Evolutionary conservation across 179 eudicot genomes (phyloP).

Genomic region (Beta corolliflora): DNA sequence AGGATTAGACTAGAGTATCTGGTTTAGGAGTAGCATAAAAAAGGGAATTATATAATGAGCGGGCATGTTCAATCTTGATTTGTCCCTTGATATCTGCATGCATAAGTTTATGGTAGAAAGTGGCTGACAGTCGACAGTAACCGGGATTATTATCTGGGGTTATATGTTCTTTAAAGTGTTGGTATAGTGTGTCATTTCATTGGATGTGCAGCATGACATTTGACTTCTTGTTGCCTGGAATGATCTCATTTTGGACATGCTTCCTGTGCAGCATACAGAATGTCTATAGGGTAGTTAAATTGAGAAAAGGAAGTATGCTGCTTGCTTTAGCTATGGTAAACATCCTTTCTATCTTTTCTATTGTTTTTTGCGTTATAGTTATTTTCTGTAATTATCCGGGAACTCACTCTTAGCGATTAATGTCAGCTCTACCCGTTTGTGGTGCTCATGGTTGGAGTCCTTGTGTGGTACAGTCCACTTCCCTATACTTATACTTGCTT

Average conservation of each 20-base stretch:
- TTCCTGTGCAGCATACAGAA: slow-evolving; percentile 64
- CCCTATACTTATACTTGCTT: slow-evolving; percentile 1
- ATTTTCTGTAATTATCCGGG: background rate
- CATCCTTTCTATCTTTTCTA: background rate
- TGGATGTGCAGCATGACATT: slow-evolving; percentile 14
- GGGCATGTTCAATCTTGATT: background rate
- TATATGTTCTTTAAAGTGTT: background rate
- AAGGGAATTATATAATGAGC: background rate
- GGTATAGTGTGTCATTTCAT: background rate
- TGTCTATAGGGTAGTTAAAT: slow-evolving; percentile 66
- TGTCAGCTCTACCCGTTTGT: slow-evolving; percentile 84
- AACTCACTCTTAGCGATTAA: slow-evolving; percentile 24
- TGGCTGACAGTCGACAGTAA: background rate
- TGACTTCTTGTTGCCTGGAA: background rate
- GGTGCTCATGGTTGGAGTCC: slow-evolving; percentile 80
- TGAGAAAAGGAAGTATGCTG: slow-evolving; percentile 84
- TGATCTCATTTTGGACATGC: slow-evolving; percentile 13
- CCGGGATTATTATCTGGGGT: background rate
- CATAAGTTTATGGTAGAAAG: background rate
- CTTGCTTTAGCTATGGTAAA: slow-evolving; percentile 93
- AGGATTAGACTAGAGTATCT: slow-evolving; percentile 1
- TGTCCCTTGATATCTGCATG: background rate
- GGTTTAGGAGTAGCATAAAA: background rate
- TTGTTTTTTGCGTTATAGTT: background rate
- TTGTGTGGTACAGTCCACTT: slow-evolving; percentile 60